Evolutionary conservation across 2,329 filamentous ascomycete species (phyloP), one percentile per base, ranked within the genome.

Genomic region (Calonectria leucothoes): DNA sequence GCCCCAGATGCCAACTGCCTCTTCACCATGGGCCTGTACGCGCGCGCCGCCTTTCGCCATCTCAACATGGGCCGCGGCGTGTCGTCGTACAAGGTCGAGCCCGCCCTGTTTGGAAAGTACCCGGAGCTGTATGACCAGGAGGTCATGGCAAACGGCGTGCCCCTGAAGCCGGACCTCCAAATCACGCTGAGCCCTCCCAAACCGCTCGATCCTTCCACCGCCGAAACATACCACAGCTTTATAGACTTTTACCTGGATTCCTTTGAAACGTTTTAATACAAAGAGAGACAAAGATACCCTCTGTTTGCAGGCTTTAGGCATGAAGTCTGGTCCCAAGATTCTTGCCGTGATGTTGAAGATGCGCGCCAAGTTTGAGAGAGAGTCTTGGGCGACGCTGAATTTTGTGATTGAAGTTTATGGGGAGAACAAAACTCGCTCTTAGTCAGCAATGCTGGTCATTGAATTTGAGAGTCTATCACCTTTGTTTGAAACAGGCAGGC

Each of bases 11-110:
- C 77, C 1, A 67, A 70, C 0, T 76, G 74, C 0, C 45, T 83
- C 0, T 83, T 83, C 48, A 74, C 76, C 0, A 81, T 77, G 0
- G 77, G 78, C 0, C 57, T 70, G 0, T 79, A 81, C 37, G 82
- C 82, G 2, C 74, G 77, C 1, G 77, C 79, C 0, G 82, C 80
- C 0, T 83, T 83, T 29, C 70, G 72, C 1, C 74, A 75, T 14
- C 63, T 83, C 2, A 81, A 82, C 35, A 83, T 83, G 82, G 80
- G 83, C 48, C 76, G 76, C 7, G 82, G 82, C 17, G 82, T 81
- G 3, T 77, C 77, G 10, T 81, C 80, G n/a, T 83, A 83, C 74
- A 83, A 83, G 63, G 82, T 83, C n/a, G 82, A 83, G 63, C 82
- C 82, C 5, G 80, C 76, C 1, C 82, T 83, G 61, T 83, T 80